Evolutionary conservation across 371 early-diverging fungal species (phyloP).

Genomic region (Mortierella sp.): DNA sequence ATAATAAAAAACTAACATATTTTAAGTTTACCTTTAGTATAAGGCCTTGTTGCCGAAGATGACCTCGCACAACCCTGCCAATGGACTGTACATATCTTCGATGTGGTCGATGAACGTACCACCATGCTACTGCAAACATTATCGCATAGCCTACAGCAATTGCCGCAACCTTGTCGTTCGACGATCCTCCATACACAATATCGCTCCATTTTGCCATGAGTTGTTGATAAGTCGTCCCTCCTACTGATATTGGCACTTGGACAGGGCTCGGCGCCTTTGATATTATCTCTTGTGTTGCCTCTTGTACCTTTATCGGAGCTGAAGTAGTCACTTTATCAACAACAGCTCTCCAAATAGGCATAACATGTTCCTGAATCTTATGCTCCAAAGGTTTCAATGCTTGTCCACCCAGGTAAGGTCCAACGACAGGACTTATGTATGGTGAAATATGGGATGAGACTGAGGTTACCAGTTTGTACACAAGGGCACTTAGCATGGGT

Average conservation of each 20-base stretch:
- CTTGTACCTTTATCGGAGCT: slow-evolving; percentile 1
- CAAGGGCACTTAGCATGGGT: slow-evolving; percentile 43
- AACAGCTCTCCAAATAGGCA: slow-evolving; percentile 22
- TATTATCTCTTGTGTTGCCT: neutral
- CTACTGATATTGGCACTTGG: neutral
- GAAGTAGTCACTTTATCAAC: slow-evolving; percentile 1
- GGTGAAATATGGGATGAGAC: slow-evolving; percentile 11
- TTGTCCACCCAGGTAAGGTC: slow-evolving; percentile 22
- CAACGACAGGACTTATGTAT: slow-evolving; percentile 2
- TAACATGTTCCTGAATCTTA: slow-evolving; percentile 16
- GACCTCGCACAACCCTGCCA: slow-evolving; percentile 60
- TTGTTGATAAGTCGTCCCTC: slow-evolving; percentile 17
- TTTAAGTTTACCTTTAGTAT: slow-evolving; percentile 60
- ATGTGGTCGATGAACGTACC: slow-evolving; percentile 27
- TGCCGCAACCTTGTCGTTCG: slow-evolving; percentile 57
- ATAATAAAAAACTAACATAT: neutral
- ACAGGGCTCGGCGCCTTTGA: neutral
- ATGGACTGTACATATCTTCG: slow-evolving; percentile 42
- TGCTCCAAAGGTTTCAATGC: slow-evolving; percentile 26
- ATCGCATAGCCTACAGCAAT: slow-evolving; percentile 56
- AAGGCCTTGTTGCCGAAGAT: slow-evolving; percentile 66
- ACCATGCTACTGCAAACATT: slow-evolving; percentile 39
- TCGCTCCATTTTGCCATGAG: slow-evolving; percentile 22
- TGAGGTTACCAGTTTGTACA: slow-evolving; percentile 13
- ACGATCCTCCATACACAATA: slow-evolving; percentile 34